phyloP scores from a whole-genome alignment of 2,329 filamentous ascomycete species.

The Aspergillus pseudonomiae region DNA sequence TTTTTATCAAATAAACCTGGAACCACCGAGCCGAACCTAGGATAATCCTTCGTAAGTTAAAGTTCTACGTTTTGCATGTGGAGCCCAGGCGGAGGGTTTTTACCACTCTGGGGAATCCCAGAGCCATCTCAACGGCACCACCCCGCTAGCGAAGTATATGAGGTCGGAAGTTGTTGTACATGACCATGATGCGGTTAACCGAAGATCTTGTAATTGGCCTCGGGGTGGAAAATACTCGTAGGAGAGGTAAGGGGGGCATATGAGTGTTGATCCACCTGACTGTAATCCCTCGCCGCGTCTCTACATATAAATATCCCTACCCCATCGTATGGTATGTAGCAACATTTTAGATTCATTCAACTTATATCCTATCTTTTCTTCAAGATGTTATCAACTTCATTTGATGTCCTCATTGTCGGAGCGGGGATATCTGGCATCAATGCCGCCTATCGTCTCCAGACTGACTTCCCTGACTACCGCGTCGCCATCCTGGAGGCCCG shows the following conservation, averaged over 20 bases:
- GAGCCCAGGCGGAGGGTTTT: not conserved
- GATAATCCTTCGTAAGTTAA: not conserved
- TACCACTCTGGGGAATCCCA: not conserved
- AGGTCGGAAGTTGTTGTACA: not conserved
- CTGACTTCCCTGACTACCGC: constrained; percentile 54
- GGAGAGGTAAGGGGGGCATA: not conserved
- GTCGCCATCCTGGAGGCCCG: constrained; percentile 72
- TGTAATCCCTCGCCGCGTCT: not conserved
- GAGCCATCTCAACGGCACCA: not conserved
- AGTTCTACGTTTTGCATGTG: not conserved
- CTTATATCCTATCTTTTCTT: not conserved
- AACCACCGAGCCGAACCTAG: not conserved
- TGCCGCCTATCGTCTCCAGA: constrained; percentile 68
- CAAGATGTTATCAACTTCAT: not conserved
- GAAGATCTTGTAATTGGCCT: not conserved
- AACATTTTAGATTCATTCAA: not conserved
- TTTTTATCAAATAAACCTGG: no score
- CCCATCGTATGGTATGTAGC: not conserved
- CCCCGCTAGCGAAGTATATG: not conserved
- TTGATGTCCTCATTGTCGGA: constrained; percentile 66
- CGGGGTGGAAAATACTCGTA: not conserved
- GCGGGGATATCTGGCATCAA: constrained; percentile 77
- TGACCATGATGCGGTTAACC: not conserved
- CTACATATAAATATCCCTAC: not conserved
- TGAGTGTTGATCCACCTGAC: not conserved